Percentiles rank a stretch among this genome's conserved stretches.
These are phyloP conservation scores for Cephaloascus albidus DNA, from an alignment of 805 yeast species.

Conservation along the genomic window DNA sequence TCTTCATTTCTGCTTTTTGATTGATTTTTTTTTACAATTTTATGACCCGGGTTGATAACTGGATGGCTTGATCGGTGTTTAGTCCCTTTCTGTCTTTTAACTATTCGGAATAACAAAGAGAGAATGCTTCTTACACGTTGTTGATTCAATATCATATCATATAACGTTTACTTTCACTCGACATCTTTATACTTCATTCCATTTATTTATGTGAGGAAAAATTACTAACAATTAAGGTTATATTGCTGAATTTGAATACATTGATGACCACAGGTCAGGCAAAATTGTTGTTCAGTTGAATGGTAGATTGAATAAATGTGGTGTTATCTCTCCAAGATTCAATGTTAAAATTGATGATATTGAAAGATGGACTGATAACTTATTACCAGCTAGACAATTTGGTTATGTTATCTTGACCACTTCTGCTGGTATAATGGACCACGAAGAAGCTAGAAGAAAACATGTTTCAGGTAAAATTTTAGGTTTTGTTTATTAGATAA, in stretches of 20 bases:
- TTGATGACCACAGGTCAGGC: conserved; percentile 26
- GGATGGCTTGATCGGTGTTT: conserved; percentile 86
- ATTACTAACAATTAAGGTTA: too few species aligned
- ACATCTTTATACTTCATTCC: conserved; percentile 21
- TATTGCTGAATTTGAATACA: conserved; percentile 26
- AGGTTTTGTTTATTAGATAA: conserved; percentile 85
- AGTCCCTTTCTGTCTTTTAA: conserved; percentile 97
- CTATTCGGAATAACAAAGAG: conserved; percentile 77
- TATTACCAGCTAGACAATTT: conserved; percentile 98
- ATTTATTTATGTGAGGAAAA: not conserved
- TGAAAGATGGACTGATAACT: conserved; percentile 98
- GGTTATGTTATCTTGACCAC: conserved; percentile 97
- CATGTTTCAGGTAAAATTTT: conserved; percentile 98
- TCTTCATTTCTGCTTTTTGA: not conserved
- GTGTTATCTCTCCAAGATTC: conserved; percentile 98
- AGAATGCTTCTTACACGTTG: conserved; percentile 64
- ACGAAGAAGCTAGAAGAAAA: conserved; percentile 99
- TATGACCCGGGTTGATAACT: conserved; percentile 88
- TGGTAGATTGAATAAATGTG: conserved; percentile 98
- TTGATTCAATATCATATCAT: conserved; percentile 21
- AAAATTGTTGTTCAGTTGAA: conserved; percentile 36
- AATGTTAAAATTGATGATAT: conserved; percentile 92
- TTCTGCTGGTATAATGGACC: conserved; percentile 99
- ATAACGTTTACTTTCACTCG: conserved; percentile 62
- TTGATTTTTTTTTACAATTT: conserved; percentile 1